Percentiles rank a stretch among this genome's conserved stretches.
Conservation (phyloP, 768 basidiomycete genomes). For the Suillus americanus region DNA sequence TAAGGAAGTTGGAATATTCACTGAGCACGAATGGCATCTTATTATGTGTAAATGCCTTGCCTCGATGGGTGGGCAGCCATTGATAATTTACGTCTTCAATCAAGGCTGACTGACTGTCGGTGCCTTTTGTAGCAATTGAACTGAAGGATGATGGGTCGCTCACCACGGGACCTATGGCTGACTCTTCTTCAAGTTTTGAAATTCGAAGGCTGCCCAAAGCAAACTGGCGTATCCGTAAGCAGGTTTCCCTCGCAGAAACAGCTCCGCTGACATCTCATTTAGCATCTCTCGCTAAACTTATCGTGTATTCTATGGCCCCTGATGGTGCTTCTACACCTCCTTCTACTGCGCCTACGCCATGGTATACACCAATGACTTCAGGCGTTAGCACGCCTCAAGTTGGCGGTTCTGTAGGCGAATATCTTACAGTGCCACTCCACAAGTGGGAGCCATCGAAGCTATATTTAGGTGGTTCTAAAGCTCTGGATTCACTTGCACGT, state of each 20-base stretch:
- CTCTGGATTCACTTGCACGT: slow-evolving; percentile 82
- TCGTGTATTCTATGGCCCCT: slow-evolving; percentile 85
- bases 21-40: slow-evolving; percentile 79
- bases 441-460: slow-evolving; percentile 41
- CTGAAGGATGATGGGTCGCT: slow-evolving; percentile 73
- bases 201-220: slow-evolving; percentile 70
- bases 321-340: slow-evolving; percentile 56
- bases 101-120: not conserved
- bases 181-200: slow-evolving; percentile 51
- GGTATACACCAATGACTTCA: slow-evolving; percentile 68
- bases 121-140: slow-evolving; percentile 55
- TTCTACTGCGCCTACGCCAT: slow-evolving; percentile 70
- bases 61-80: slow-evolving; percentile 63
- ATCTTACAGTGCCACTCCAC: slow-evolving; percentile 58
- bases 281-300: slow-evolving; percentile 82
- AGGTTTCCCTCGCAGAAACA: not conserved
- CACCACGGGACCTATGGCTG: slow-evolving; percentile 74
- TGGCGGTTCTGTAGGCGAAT: slow-evolving; percentile 43
- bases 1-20: slow-evolving; percentile 75
- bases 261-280: not conserved
- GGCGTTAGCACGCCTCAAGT: slow-evolving; percentile 43
- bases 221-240: slow-evolving; percentile 70
- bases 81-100: slow-evolving; percentile 3
- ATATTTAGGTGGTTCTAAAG: slow-evolving; percentile 82
- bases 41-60: slow-evolving; percentile 88